Base-by-base conservation (phyloP, 2,329 filamentous ascomycete genomes). In the Westerdykella sp. region DNA sequence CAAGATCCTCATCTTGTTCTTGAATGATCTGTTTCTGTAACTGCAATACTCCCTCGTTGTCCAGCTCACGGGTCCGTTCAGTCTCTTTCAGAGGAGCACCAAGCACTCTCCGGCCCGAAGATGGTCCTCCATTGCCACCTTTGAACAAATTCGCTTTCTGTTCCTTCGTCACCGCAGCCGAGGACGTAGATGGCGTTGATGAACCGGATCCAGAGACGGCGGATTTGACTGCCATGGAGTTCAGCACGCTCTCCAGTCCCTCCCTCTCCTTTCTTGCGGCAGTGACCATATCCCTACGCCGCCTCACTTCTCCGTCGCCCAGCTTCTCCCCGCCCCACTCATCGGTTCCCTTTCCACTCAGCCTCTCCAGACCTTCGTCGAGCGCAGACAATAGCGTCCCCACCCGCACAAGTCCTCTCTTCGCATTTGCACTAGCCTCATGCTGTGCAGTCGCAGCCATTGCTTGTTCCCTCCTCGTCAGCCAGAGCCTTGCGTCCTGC, bases 31-130 rank as follows among this genome's bases (percentile, higher is more conserved):
- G 76, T 54, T 80, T 74, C 65, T 93, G 87, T 47, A 93, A 67
- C 62, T 85, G 78, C 48, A 90, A 56, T 14, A 93, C 81, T 0
- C 85, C 86, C 4, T 75, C 66, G 54, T 93, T 93, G 59, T 88
- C 86, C 42, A 87, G 67, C 63, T 91, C 85, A 11, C 86, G 70
- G 35, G 87, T 91, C 48, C 80, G 78, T 45, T 86, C 82, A 13
- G 85, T 90, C 68, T 94, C 87, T 1, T 82, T 77, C 2, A 84
- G 69, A 1, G 85, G 84, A 1, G 77, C 83, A 1, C 87, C 87
- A 0, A 91, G 71, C 3, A 90, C 84, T 34, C 87, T 74, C 1
- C 85, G 79, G 1, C 76, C 69, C 1, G 65, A 62, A 2, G 54
- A 32, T 57, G 21, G 39, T 42, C 41, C 9, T 16, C 28, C 15